Conservation (phyloP, 2,329 filamentous ascomycete species). For the Biscogniauxia marginata region DNA sequence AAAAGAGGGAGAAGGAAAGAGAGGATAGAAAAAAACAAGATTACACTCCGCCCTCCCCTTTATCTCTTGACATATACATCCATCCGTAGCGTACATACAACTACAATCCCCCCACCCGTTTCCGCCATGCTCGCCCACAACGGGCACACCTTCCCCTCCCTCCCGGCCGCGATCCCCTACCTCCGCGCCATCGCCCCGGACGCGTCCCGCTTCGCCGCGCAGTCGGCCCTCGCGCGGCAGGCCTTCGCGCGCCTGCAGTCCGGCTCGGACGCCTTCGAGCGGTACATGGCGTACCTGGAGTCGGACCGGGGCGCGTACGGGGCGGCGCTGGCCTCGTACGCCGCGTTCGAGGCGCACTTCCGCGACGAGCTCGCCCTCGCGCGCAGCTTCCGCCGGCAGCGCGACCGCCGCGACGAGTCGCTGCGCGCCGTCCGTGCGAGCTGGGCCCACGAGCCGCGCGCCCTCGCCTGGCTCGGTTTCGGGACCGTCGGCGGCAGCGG, state of each 20-base stretch:
- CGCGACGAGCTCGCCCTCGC: constrained; percentile 1
- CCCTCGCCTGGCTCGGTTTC: constrained; percentile 1
- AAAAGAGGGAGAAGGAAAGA: too few species aligned
- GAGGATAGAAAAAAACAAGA: too few species aligned
- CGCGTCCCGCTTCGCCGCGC: not conserved
- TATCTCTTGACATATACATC: too few species aligned
- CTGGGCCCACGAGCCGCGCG: constrained; percentile 1
- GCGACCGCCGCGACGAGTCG: constrained; percentile 1
- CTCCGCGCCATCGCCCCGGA: too few species aligned
- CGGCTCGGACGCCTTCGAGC: constrained; percentile 2
- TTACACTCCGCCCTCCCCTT: too few species aligned
- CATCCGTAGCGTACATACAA: too few species aligned
- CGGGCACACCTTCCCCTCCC: too few species aligned
- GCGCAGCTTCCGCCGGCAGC: not conserved
- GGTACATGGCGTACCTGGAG: constrained; percentile 3
- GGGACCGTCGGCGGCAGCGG: too few species aligned
- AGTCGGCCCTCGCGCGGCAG: not conserved
- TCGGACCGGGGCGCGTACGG: not conserved
- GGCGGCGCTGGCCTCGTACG: not conserved
- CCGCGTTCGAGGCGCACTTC: constrained; percentile 1
- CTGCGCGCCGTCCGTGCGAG: not conserved
- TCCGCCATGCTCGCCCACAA: too few species aligned
- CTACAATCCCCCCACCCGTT: too few species aligned
- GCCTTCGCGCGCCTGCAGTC: not conserved
- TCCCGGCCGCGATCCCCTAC: too few species aligned